A percentile compares a stretch with the other conserved stretches of the same genome.
Evolutionary conservation across 2,329 filamentous ascomycete species (phyloP).

Genomic region (Ilyonectria mors-panacis): DNA sequence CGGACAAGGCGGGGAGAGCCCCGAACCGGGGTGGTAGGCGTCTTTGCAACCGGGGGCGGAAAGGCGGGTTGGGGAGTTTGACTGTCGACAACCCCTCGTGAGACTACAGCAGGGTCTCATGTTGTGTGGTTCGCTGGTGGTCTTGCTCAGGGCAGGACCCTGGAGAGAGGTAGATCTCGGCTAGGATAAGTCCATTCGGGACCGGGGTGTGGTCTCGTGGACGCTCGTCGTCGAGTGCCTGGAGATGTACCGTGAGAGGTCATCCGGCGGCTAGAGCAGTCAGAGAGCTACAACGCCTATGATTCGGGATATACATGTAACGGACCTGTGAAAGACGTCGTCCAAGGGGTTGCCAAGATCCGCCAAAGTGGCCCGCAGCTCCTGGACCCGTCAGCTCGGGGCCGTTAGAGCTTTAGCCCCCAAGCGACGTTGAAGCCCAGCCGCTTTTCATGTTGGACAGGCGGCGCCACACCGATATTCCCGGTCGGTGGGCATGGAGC

Average conservation of each 20-base stretch:
- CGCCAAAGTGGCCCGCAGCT: neutral
- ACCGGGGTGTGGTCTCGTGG: conserved; percentile 1
- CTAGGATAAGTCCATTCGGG: neutral
- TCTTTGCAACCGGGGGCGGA: conserved; percentile 40
- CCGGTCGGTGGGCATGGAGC: neutral
- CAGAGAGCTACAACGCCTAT: neutral
- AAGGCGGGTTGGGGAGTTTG: conserved; percentile 39
- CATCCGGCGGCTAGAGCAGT: neutral
- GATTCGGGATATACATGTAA: conserved; percentile 2
- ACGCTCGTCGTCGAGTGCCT: neutral
- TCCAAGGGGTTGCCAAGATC: conserved; percentile 4
- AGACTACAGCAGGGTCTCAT: conserved; percentile 14
- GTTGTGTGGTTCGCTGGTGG: neutral
- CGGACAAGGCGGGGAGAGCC: conserved; percentile 35
- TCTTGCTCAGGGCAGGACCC: neutral
- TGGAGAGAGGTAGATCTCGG: conserved; percentile 14
- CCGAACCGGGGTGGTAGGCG: conserved; percentile 37
- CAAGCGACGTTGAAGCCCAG: neutral
- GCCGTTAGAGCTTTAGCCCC: neutral
- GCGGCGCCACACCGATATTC: conserved; percentile 5
- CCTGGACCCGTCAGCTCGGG: conserved; percentile 21
- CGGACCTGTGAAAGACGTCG: neutral
- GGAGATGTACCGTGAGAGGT: neutral
- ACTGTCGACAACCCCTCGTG: conserved; percentile 1
- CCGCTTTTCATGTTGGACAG: neutral